These are phyloP conservation scores for Moesziomyces aphidis DNA, from an alignment of 1,284 basidiomycete species.

Conservation along the genomic window DNA sequence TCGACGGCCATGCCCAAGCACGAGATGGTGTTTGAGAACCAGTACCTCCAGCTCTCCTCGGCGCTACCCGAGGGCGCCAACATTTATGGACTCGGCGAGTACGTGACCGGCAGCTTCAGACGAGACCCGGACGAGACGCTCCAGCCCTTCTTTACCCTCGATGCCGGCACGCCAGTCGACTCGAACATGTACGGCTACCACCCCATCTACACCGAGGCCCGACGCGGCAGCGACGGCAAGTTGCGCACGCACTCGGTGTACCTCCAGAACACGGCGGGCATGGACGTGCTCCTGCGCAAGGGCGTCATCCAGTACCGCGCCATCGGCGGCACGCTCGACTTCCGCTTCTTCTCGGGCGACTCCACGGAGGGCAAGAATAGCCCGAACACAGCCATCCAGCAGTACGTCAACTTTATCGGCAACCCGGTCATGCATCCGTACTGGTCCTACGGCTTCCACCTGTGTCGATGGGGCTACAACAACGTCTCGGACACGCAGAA, in stretches of 20 bases:
- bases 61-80: conserved; percentile 72
- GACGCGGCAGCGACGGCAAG: conserved; percentile 70
- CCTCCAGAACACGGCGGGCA: conserved; percentile 47
- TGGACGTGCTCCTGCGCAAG: conserved; percentile 51
- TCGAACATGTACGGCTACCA: conserved; percentile 76
- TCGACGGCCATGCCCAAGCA: conserved; percentile 58
- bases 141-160: conserved; percentile 77
- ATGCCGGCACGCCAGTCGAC: conserved; percentile 65
- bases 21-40: conserved; percentile 74
- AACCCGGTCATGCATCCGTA: conserved; percentile 44
- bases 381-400: conserved; percentile 47
- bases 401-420: conserved; percentile 56
- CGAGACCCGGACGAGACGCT: conserved; percentile 75
- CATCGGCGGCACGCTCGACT: conserved; percentile 57
- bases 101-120: conserved; percentile 75
- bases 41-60: conserved; percentile 75
- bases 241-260: conserved; percentile 41
- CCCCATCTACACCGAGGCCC: conserved; percentile 77
- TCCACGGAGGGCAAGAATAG: conserved; percentile 22
- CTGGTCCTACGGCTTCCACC: conserved; percentile 58
- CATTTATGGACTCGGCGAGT: conserved; percentile 82
- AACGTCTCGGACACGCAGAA: conserved; percentile 44
- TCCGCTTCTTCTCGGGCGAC: conserved; percentile 53
- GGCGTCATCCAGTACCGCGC: conserved; percentile 54
- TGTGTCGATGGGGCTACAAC: conserved; percentile 57